Conservation (phyloP, 371 early-diverging fungal species). For the Lichtheimia hyalospora region DNA sequence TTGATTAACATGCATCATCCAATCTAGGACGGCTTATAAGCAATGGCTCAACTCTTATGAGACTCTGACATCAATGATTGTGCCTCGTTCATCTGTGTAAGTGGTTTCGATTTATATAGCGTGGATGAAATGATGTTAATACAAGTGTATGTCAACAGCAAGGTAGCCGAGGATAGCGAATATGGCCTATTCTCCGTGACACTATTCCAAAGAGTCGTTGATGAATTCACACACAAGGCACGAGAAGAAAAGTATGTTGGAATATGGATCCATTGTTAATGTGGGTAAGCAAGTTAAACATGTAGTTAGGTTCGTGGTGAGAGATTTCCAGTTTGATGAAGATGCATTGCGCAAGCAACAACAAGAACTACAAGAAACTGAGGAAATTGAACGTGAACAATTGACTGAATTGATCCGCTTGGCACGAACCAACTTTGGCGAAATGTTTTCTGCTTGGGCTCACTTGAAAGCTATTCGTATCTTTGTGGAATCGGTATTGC, state of each 20-base stretch:
- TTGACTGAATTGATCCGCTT: conserved; percentile 74
- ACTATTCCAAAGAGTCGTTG: conserved; percentile 80
- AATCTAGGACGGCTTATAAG: conserved; percentile 59
- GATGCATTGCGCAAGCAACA: conserved; percentile 74
- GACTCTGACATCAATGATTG: conserved; percentile 88
- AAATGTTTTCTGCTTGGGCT: conserved; percentile 87
- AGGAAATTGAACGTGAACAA: conserved; percentile 78
- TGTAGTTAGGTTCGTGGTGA: conserved; percentile 76
- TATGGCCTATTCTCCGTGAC: conserved; percentile 92
- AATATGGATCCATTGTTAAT: neutral
- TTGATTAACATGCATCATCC: too few species aligned
- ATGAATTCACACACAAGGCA: conserved; percentile 89
- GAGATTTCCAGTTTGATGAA: conserved; percentile 91
- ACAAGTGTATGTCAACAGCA: conserved; percentile 33
- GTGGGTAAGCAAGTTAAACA: neutral
- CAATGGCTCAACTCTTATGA: conserved; percentile 90
- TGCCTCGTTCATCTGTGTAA: conserved; percentile 92
- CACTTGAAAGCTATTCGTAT: conserved; percentile 92
- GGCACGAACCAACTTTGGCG: conserved; percentile 92
- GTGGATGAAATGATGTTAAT: neutral
- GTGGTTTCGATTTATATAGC: conserved; percentile 10
- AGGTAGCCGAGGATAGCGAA: conserved; percentile 91
- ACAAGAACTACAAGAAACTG: conserved; percentile 71
- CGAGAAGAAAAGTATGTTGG: conserved; percentile 76
- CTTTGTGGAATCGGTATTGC: conserved; percentile 95